Percentiles rank a stretch among this genome's conserved stretches.
phyloP scores from a whole-genome alignment of 164 flowering plant genomes.

The Chimonanthus praecox region DNA sequence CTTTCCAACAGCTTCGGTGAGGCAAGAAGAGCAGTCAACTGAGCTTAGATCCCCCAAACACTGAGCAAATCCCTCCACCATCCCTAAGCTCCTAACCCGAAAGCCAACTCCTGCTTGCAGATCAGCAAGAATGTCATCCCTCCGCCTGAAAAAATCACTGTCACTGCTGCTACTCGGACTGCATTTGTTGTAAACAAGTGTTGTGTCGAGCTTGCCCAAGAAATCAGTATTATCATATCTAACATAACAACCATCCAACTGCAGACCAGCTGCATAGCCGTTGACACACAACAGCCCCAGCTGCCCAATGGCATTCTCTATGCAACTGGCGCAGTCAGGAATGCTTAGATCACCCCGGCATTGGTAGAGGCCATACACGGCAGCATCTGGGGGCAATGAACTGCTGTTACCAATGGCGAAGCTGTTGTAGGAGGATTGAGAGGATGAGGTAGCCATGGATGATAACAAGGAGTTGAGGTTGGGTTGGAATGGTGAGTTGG shows the following conservation, averaged over 20 bases:
- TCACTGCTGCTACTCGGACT: constrained; percentile 48
- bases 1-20: constrained; percentile 55
- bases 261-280: constrained; percentile 55
- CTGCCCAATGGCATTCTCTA: constrained; percentile 52
- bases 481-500: constrained; percentile 53
- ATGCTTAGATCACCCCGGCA: constrained; percentile 71
- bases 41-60: constrained; percentile 70
- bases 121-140: constrained; percentile 78
- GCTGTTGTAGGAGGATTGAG: constrained; percentile 49
- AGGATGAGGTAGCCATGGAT: constrained; percentile 48
- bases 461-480: constrained; percentile 63
- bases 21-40: constrained; percentile 56
- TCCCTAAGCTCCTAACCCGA: constrained; percentile 55
- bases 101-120: constrained; percentile 46
- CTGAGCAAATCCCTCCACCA: constrained; percentile 73
- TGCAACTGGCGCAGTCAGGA: constrained; percentile 49
- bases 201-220: constrained; percentile 53
- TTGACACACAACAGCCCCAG: constrained; percentile 58
- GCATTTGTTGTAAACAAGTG: constrained; percentile 62
- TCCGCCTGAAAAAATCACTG: constrained; percentile 50
- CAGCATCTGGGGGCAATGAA: constrained; percentile 29
- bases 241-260: constrained; percentile 63
- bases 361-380: constrained; percentile 68
- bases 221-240: constrained; percentile 61
- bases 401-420: constrained; percentile 47